A percentile compares a stretch with the other conserved stretches of the same genome.
Conservation (phyloP, 129 eudicot genomes). For the Artemisia tridentata region DNA sequence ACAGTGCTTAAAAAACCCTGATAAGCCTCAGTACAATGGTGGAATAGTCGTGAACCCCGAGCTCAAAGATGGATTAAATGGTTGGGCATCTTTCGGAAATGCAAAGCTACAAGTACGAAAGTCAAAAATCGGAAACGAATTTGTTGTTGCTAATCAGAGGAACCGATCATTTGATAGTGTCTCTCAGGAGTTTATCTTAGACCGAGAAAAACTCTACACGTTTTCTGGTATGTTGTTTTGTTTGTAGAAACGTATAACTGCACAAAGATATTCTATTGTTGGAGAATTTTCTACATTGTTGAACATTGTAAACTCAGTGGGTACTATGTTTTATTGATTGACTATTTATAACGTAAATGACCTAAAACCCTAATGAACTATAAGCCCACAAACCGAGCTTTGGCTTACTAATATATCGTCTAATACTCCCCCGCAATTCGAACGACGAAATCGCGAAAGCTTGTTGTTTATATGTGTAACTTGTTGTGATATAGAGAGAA, state of each 20-base stretch:
- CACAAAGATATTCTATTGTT: no score
- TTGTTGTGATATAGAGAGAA: no score
- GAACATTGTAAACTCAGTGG: no score
- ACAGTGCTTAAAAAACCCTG: conserved; percentile 14
- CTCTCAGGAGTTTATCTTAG: conserved; percentile 43
- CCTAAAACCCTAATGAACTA: no score
- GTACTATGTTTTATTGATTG: no score
- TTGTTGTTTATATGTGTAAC: no score
- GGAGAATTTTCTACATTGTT: background rate
- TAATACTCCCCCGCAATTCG: no score
- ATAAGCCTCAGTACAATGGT: conserved; percentile 49
- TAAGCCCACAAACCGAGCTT: no score
- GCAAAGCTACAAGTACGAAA: conserved; percentile 31
- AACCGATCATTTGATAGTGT: conserved; percentile 42
- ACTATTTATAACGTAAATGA: no score
- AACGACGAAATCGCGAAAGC: no score
- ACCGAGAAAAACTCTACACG: conserved; percentile 48
- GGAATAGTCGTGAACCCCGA: conserved; percentile 64
- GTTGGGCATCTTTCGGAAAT: conserved; percentile 50
- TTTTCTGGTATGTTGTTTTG: conserved; percentile 48
- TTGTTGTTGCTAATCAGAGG: conserved; percentile 42
- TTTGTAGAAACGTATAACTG: no score
- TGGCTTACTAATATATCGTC: no score
- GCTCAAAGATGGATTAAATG: conserved; percentile 39
- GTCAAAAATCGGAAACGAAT: conserved; percentile 43